Conservation (phyloP, 2,329 filamentous ascomycete species). For the Aspergillus luchuensis region DNA sequence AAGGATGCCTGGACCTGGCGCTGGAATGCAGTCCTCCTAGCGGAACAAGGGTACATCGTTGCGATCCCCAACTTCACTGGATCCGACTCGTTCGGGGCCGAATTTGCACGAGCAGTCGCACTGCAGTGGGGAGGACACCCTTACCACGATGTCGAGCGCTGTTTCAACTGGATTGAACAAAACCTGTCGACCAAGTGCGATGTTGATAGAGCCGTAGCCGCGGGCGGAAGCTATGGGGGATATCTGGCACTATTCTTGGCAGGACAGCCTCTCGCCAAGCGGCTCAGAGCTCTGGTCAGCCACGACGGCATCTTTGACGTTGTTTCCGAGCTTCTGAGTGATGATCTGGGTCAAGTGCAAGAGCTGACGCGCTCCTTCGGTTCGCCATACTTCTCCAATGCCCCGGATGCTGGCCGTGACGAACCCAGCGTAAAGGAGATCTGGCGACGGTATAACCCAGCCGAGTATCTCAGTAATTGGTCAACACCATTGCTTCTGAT, state of each 20-base stretch:
- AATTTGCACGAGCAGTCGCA: background rate
- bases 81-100: slow-evolving; percentile 1
- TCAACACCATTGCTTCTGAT: background rate
- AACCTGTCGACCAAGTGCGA: slow-evolving; percentile 1
- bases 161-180: background rate
- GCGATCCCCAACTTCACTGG: slow-evolving; percentile 7
- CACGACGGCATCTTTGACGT: slow-evolving; percentile 8
- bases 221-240: slow-evolving; percentile 5
- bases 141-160: background rate
- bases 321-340: background rate
- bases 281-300: background rate
- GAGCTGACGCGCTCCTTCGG: slow-evolving; percentile 4
- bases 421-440: background rate
- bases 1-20: slow-evolving; percentile 6
- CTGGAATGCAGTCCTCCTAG: background rate
- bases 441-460: slow-evolving; percentile 1
- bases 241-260: background rate
- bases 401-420: background rate
- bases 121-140: slow-evolving; percentile 8
- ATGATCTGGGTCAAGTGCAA: background rate
- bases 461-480: slow-evolving; percentile 5
- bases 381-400: background rate
- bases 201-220: background rate
- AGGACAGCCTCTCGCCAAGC: slow-evolving; percentile 1
- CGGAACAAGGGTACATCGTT: slow-evolving; percentile 5